These are phyloP conservation scores for Diaporthe vexans DNA, from an alignment of 2,329 filamentous ascomycete genomes.

Conservation along the genomic window DNA sequence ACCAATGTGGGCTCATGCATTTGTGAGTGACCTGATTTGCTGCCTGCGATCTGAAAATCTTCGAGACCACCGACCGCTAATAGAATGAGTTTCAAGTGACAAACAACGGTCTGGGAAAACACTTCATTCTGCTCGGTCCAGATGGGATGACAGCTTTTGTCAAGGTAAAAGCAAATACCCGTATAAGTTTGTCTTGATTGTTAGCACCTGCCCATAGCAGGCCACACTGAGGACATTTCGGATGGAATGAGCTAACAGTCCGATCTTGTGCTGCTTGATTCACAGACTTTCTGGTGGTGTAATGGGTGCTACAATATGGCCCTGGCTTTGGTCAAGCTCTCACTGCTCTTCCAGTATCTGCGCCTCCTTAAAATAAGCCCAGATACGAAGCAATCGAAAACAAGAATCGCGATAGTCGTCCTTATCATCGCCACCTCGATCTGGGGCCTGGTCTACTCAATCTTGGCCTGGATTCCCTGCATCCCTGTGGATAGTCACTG, in stretches of 20 bases:
- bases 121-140: constrained; percentile 31
- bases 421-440: constrained; percentile 43
- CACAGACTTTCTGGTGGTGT: constrained; percentile 40
- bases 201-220: too few species aligned
- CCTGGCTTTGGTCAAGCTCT: constrained; percentile 46
- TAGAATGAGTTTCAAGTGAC: constrained; percentile 5
- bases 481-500: constrained; percentile 44
- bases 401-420: constrained; percentile 36
- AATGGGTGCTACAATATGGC: constrained; percentile 46
- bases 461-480: constrained; percentile 46
- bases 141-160: constrained; percentile 35
- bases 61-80: background rate
- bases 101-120: constrained; percentile 33
- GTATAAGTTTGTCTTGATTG: background rate
- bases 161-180: background rate
- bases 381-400: constrained; percentile 38
- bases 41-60: too few species aligned
- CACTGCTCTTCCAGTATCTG: constrained; percentile 47
- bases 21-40: constrained; percentile 3
- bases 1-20: constrained; percentile 39
- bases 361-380: constrained; percentile 44
- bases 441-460: constrained; percentile 45
- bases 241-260: background rate
- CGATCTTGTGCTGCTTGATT: background rate
- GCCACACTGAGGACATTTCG: background rate